phyloP scores from a whole-genome alignment of 2,329 filamentous ascomycete genomes.

The Pseudopyricularia javanii region DNA sequence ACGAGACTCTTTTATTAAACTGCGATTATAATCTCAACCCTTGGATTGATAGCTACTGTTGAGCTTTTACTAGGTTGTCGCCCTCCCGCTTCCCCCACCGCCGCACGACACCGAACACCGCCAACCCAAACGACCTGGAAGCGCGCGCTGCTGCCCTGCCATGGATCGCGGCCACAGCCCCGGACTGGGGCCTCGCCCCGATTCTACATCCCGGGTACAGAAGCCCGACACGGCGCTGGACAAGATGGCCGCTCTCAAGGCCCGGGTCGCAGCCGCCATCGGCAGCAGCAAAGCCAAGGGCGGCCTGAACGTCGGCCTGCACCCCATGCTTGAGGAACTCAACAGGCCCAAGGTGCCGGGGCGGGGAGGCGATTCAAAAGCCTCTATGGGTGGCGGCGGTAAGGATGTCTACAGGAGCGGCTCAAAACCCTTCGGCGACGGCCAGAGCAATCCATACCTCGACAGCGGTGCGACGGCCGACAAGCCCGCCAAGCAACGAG shows the following conservation, averaged over 20 bases:
- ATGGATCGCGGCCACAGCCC: slow-evolving; percentile 37
- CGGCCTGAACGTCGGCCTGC: slow-evolving; percentile 62
- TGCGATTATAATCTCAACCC: no score
- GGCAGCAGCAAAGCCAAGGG: slow-evolving; percentile 46
- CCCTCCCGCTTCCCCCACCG: no score
- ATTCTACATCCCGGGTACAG: slow-evolving; percentile 39
- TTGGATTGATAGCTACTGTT: no score
- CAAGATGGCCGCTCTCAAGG: slow-evolving; percentile 65
- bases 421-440: slow-evolving; percentile 12
- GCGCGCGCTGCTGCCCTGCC: background rate
- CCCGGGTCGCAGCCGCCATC: slow-evolving; percentile 66
- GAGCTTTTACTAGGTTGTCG: no score
- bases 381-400: background rate
- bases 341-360: background rate
- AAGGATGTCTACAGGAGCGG: background rate
- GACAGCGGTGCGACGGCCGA: slow-evolving; percentile 47
- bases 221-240: slow-evolving; percentile 47
- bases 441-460: slow-evolving; percentile 63
- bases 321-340: slow-evolving; percentile 58
- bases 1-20: no score
- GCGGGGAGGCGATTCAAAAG: background rate
- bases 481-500: slow-evolving; percentile 48
- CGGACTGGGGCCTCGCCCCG: slow-evolving; percentile 43
- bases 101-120: no score
- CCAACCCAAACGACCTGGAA: no score